These are phyloP conservation scores for Crithidia bombi DNA, from an alignment of 208 protist species.

Conservation along the genomic window DNA sequence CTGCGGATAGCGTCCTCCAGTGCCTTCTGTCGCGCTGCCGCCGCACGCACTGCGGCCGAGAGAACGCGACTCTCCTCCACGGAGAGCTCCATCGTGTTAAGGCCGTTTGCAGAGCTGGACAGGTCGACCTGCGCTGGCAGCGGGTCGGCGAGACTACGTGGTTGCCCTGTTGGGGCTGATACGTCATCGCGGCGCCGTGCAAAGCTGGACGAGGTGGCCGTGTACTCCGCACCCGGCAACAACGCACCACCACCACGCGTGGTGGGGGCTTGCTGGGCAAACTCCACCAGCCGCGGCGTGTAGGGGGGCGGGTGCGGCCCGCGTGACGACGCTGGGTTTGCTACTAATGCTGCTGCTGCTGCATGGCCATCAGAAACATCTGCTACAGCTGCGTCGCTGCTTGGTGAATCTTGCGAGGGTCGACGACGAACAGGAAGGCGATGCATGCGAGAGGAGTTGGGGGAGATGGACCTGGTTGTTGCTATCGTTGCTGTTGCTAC, in stretches of 20 bases:
- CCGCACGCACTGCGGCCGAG: slow-evolving; percentile 18
- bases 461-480: neutral
- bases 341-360: neutral
- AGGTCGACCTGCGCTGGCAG: neutral
- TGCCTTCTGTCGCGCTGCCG: slow-evolving; percentile 3
- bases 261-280: neutral
- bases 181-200: slow-evolving; percentile 8
- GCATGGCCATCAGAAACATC: neutral
- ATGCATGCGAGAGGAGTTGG: neutral
- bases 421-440: slow-evolving; percentile 5
- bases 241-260: too few relatives aligned
- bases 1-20: slow-evolving; percentile 4
- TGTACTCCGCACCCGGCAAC: too few relatives aligned
- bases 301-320: too few relatives aligned
- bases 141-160: slow-evolving; percentile 7
- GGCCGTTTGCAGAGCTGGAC: neutral
- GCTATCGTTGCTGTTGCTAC: neutral
- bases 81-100: neutral
- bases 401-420: neutral
- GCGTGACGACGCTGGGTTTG: neutral
- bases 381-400: neutral
- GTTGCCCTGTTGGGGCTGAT: neutral
- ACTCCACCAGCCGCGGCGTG: slow-evolving; percentile 1
- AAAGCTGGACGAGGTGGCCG: neutral
- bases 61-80: slow-evolving; percentile 16